These are phyloP conservation scores for Hirsutella minnesotensis DNA, from an alignment of 2,329 filamentous ascomycete species.

Conservation along the genomic window DNA sequence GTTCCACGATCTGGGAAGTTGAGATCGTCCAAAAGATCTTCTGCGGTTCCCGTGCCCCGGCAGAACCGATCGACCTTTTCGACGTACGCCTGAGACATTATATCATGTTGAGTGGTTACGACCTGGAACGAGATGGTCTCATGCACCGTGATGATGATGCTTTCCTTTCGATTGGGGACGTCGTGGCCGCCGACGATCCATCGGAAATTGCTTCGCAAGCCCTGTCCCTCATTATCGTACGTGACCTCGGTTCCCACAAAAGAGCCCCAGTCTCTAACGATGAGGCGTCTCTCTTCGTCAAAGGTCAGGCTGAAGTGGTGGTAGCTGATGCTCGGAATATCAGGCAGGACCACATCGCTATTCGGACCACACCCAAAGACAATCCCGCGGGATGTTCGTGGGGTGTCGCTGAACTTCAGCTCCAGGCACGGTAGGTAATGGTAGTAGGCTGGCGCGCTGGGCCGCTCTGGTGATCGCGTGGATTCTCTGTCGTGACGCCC, in stretches of 20 bases:
- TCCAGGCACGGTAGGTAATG: not conserved
- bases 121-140: conserved; percentile 3
- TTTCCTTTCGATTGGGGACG: not conserved
- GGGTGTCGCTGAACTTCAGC: conserved; percentile 8
- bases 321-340: conserved; percentile 2
- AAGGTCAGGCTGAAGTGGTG: conserved; percentile 11
- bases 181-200: conserved; percentile 12
- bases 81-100: conserved; percentile 7
- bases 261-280: conserved; percentile 12
- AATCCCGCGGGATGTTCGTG: conserved; percentile 6
- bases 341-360: conserved; percentile 8
- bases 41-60: conserved; percentile 5
- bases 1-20: conserved; percentile 1
- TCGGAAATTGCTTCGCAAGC: conserved; percentile 8
- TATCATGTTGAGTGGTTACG: conserved; percentile 4
- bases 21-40: conserved; percentile 6
- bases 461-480: not conserved
- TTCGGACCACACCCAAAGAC: conserved; percentile 7
- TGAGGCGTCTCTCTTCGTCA: conserved; percentile 6
- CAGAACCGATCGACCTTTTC: conserved; percentile 9
- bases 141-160: conserved; percentile 6
- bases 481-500: not conserved
- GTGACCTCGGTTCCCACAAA: conserved; percentile 12
- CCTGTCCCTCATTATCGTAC: conserved; percentile 8
- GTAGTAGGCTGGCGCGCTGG: not conserved